Percentiles rank a stretch among this genome's conserved stretches.
Conservation (phyloP, 257 asterid species). For the Gynochthodes officinalis region DNA sequence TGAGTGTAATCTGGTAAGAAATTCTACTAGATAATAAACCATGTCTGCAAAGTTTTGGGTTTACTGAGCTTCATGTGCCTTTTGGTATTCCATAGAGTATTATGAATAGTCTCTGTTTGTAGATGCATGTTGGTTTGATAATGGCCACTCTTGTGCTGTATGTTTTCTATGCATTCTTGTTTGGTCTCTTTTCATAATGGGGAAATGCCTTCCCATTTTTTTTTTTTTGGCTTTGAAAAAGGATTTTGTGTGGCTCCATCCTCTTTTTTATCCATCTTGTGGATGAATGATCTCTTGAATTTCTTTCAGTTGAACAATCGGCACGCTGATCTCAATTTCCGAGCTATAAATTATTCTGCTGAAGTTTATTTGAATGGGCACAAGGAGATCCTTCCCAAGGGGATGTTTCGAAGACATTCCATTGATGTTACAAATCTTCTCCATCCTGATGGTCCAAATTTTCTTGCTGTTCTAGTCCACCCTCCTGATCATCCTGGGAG, state of each 20-base stretch:
- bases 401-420: constrained; percentile 94
- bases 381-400: constrained; percentile 79
- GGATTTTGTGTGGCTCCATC: neutral
- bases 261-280: constrained; percentile 6
- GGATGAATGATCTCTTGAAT: constrained; percentile 30
- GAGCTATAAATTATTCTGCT: constrained; percentile 92
- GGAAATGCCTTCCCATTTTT: neutral
- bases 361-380: constrained; percentile 88
- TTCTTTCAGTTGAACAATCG: constrained; percentile 57
- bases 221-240: neutral
- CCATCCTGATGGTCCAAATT: constrained; percentile 64
- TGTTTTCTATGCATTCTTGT: neutral
- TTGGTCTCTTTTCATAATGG: neutral
- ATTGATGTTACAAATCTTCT: constrained; percentile 65
- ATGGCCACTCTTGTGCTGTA: neutral
- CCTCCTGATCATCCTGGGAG: constrained; percentile 99
- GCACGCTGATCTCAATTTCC: constrained; percentile 71
- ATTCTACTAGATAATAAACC: constrained; percentile 11
- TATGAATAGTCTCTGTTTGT: neutral
- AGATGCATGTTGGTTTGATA: neutral
- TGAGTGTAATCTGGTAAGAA: constrained; percentile 71
- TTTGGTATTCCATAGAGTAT: neutral
- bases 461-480: constrained; percentile 79
- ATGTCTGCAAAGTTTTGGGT: neutral
- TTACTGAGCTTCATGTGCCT: neutral